Conservation (phyloP, 176 grass and related monocot species). For the Pontederia crassipes region DNA sequence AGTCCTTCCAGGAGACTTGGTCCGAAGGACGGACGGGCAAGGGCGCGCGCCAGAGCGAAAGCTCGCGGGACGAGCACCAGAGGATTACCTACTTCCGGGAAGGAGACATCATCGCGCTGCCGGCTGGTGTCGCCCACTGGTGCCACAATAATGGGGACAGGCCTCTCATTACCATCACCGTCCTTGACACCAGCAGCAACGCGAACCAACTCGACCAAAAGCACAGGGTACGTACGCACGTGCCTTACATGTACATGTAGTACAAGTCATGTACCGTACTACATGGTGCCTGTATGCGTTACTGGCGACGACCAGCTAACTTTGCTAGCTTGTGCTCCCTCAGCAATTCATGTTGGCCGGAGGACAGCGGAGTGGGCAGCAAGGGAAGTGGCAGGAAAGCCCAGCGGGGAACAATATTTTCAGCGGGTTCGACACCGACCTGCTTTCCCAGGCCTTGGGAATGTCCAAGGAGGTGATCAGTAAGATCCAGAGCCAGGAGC, state of each 20-base stretch:
- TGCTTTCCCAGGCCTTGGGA: conserved; percentile 13
- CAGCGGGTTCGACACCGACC: conserved; percentile 22
- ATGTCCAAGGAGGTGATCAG: conserved; percentile 15
- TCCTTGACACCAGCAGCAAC: conserved; percentile 12
- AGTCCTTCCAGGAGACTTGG: conserved; percentile 1
- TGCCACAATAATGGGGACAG: conserved; percentile 11
- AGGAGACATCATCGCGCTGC: conserved; percentile 9
- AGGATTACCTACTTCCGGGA: conserved; percentile 1
- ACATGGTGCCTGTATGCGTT: too few species aligned
- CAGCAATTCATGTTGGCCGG: conserved; percentile 32
- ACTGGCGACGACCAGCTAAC: too few species aligned
- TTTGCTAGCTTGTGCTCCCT: too few species aligned
- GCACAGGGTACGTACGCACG: neutral
- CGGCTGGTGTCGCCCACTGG: conserved; percentile 12
- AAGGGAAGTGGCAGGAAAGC: neutral
- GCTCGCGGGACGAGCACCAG: conserved; percentile 9
- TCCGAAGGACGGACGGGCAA: too few species aligned
- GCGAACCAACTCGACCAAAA: conserved; percentile 16
- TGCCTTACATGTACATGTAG: neutral
- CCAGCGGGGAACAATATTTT: conserved; percentile 16
- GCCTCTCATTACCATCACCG: conserved; percentile 2
- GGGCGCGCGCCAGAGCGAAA: conserved; percentile 1
- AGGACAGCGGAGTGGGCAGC: conserved; percentile 7
- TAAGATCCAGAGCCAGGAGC: conserved; percentile 21
- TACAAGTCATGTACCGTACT: neutral